Evolutionary conservation across 768 basidiomycete genomes (phyloP).

Genomic region (Russula vinacea): DNA sequence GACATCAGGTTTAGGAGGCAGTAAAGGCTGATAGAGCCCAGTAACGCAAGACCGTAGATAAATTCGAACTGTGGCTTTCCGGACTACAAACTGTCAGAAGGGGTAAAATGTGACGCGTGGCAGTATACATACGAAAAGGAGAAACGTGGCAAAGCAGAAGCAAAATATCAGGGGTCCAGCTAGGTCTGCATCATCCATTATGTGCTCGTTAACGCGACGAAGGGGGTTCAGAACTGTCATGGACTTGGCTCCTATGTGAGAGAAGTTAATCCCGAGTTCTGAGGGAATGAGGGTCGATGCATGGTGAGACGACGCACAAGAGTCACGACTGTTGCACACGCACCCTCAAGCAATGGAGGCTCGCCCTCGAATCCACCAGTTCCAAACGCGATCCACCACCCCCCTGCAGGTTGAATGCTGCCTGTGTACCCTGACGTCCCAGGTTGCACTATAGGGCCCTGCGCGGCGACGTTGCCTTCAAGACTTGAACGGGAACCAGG

Average conservation of each 20-base stretch:
- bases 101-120: neutral
- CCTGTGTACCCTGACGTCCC: conserved; percentile 58
- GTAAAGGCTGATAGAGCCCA: conserved; percentile 91
- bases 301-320: conserved; percentile 6
- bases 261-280: conserved; percentile 98
- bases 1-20: conserved; percentile 96
- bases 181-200: conserved; percentile 99
- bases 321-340: conserved; percentile 30
- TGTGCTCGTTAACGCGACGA: conserved; percentile 75
- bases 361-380: conserved; percentile 95
- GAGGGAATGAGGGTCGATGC: neutral
- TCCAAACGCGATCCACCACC: conserved; percentile 96
- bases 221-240: conserved; percentile 94
- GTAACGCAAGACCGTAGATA: conserved; percentile 96
- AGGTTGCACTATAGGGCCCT: conserved; percentile 50
- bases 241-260: conserved; percentile 91
- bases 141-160: conserved; percentile 89
- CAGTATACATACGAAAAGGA: conserved; percentile 73
- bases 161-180: conserved; percentile 94
- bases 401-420: conserved; percentile 66
- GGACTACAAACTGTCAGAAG: conserved; percentile 52
- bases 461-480: conserved; percentile 62
- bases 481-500: conserved; percentile 71
- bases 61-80: conserved; percentile 99
- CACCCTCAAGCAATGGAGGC: conserved; percentile 91